Percentiles rank a stretch among this genome's conserved stretches.
Evolutionary conservation across 1,284 basidiomycete species (phyloP).

Genomic region (Cryptococcus sp.): DNA sequence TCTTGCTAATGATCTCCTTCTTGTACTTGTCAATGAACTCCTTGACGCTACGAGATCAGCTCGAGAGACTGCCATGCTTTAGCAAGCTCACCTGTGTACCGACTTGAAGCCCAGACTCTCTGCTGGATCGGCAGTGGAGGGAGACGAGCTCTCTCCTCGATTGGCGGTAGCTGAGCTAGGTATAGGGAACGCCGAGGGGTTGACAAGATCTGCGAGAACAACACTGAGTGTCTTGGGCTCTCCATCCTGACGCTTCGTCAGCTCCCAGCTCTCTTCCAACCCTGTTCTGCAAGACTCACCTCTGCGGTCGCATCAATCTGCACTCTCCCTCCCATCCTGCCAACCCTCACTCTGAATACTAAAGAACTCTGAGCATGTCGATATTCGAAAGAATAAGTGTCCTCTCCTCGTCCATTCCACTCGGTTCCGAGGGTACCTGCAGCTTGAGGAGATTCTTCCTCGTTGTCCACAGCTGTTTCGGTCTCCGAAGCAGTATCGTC

Average conservation of each 20-base stretch:
- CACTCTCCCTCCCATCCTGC: conserved; percentile 45
- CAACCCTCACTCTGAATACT: conserved; percentile 45
- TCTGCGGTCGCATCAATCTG: conserved; percentile 48
- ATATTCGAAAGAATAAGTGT: conserved; percentile 46
- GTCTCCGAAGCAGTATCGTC: conserved; percentile 41
- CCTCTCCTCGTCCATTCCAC: conserved; percentile 40
- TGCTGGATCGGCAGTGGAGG: conserved; percentile 14
- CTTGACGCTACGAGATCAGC: conserved; percentile 33
- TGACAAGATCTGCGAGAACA: conserved; percentile 40
- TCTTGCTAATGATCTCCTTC: conserved; percentile 41
- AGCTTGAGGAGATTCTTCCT: conserved; percentile 12
- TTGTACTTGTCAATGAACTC: conserved; percentile 46
- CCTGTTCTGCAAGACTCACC: conserved; percentile 44
- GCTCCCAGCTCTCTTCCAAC: background rate
- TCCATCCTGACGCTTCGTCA: conserved; percentile 41
- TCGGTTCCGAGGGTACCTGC: conserved; percentile 12
- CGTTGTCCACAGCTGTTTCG: conserved; percentile 38
- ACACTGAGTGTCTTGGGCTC: conserved; percentile 46
- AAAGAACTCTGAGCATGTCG: conserved; percentile 46
- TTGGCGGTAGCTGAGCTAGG: conserved; percentile 28
- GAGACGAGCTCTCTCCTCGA: conserved; percentile 6
- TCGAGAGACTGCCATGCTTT: background rate
- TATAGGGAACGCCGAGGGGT: conserved; percentile 37
- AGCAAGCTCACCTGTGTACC: conserved; percentile 17
- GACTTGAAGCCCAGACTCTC: conserved; percentile 31